Conservation (phyloP, 768 basidiomycete genomes). For the Megacollybia marginata region DNA sequence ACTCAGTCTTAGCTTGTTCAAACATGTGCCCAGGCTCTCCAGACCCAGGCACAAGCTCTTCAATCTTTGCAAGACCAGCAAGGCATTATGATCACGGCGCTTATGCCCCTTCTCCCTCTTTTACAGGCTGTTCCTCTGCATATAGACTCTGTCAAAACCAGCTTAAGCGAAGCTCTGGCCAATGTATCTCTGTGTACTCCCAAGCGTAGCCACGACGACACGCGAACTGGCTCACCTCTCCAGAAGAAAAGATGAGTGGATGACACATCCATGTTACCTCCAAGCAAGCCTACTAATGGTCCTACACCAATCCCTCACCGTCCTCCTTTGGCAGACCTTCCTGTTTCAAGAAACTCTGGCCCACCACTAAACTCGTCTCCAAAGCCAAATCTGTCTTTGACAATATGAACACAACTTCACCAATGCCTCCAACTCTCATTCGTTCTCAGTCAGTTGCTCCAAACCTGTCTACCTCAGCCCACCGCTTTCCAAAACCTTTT, state of each 20-base stretch:
- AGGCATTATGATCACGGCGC: slow-evolving; percentile 40
- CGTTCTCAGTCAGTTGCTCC: background rate
- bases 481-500: background rate
- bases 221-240: background rate
- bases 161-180: slow-evolving; percentile 22
- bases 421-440: background rate
- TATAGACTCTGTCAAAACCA: slow-evolving; percentile 35
- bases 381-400: slow-evolving; percentile 15
- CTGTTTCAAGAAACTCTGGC: slow-evolving; percentile 2
- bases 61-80: slow-evolving; percentile 66
- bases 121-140: slow-evolving; percentile 53
- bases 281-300: background rate
- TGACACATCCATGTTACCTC: background rate
- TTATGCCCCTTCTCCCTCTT: slow-evolving; percentile 54
- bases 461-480: background rate
- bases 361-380: background rate
- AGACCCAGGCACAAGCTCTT: too few species aligned
- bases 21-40: slow-evolving; percentile 27
- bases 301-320: slow-evolving; percentile 6
- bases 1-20: slow-evolving; percentile 12
- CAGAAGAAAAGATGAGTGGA: background rate
- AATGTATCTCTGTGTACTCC: background rate
- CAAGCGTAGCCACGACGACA: background rate
- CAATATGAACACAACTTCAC: background rate
- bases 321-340: slow-evolving; percentile 12